Evolutionary conservation across 345 rosid species (phyloP).

Genomic region (Draba incana): DNA sequence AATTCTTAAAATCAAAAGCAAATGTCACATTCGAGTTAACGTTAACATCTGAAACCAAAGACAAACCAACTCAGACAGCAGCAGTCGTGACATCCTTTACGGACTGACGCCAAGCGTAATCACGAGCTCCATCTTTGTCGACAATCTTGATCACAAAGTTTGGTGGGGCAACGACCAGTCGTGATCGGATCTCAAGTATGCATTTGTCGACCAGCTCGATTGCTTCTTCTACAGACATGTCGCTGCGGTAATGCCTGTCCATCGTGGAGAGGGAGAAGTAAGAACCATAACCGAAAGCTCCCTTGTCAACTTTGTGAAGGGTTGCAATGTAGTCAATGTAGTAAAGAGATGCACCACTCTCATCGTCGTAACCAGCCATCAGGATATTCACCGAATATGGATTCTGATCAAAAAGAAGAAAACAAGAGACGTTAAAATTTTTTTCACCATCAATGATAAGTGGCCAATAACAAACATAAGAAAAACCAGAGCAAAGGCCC

Average conservation of each 20-base stretch:
- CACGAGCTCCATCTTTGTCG: conserved; percentile 93
- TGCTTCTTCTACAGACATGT: conserved; percentile 90
- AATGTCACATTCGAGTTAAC: conserved; percentile 17
- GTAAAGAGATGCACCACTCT: conserved; percentile 90
- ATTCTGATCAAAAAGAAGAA: conserved; percentile 49
- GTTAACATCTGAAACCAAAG: conserved; percentile 31
- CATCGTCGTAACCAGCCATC: conserved; percentile 88
- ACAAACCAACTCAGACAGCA: conserved; percentile 38
- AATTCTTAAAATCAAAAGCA: conserved; percentile 8
- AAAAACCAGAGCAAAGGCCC: conserved; percentile 5
- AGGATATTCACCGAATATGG: conserved; percentile 89
- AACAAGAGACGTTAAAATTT: background rate
- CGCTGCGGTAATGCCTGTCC: conserved; percentile 90
- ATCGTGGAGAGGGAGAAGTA: conserved; percentile 85
- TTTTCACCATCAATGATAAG: background rate
- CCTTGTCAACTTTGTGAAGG: conserved; percentile 98
- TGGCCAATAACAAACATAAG: background rate
- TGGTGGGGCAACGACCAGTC: conserved; percentile 91
- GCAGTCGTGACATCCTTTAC: conserved; percentile 56
- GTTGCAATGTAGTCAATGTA: conserved; percentile 95
- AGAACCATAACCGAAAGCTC: conserved; percentile 93
- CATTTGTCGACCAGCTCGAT: conserved; percentile 79
- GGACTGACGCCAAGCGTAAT: conserved; percentile 83
- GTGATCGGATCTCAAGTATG: conserved; percentile 88
- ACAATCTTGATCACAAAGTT: conserved; percentile 96